Evolutionary conservation across 345 rosid genomes (phyloP).

Genomic region (Viola odorata): DNA sequence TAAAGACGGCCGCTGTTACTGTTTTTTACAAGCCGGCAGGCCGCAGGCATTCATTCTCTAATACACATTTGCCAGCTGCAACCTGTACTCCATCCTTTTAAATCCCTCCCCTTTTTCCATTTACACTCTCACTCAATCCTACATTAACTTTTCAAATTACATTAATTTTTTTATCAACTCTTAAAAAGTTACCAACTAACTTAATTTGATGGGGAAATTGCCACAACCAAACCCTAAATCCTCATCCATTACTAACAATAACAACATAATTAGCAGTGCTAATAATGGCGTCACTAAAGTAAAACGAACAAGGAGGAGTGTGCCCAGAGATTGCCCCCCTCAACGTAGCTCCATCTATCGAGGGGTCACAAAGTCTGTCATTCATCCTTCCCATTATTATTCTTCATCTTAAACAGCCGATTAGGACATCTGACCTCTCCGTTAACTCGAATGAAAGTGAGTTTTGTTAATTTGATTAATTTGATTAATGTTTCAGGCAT

Average conservation of each 20-base stretch:
- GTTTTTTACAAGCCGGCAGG: constrained; percentile 20
- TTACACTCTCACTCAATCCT: background rate
- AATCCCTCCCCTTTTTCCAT: constrained; percentile 16
- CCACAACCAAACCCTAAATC: constrained; percentile 31
- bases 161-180: too few species aligned
- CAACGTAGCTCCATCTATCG: constrained; percentile 81
- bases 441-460: background rate
- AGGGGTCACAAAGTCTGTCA: constrained; percentile 71
- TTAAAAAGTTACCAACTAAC: background rate
- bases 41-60: constrained; percentile 21
- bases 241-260: constrained; percentile 5
- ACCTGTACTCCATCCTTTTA: constrained; percentile 26
- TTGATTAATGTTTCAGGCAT: constrained; percentile 36
- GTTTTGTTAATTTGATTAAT: background rate
- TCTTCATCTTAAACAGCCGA: background rate
- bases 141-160: too few species aligned
- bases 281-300: constrained; percentile 35
- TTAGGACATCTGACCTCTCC: background rate
- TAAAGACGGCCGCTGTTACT: constrained; percentile 32
- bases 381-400: background rate
- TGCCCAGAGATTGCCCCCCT: constrained; percentile 82
- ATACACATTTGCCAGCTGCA: constrained; percentile 11
- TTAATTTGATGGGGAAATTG: constrained; percentile 32
- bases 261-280: background rate
- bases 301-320: constrained; percentile 72